Evolutionary conservation across 202 grass and related monocot genomes (phyloP), one percentile per base, ranked within the genome.

Genomic region (Digitaria exilis): DNA sequence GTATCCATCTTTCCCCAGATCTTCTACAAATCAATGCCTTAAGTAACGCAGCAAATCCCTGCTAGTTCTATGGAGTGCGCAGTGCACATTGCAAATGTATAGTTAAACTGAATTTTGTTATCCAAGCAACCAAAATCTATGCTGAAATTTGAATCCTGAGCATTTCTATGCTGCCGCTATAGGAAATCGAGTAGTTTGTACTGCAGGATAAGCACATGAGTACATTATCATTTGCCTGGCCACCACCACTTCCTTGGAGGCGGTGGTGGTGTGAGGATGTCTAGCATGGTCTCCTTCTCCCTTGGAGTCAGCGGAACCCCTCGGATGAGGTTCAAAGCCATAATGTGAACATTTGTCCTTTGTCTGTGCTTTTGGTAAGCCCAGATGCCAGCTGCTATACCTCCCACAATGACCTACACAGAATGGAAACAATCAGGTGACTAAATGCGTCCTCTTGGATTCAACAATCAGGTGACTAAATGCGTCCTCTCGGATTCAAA

Each of bases 301-400:
- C 51, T 95, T 1, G 87, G 80, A 35, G 90, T 95, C 82, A 98
- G 84, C 6, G 92, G 92, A 83, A 98, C 89, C 13, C 90, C 87
- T 73, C 96, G 72, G 35, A 98, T 57, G 0, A 95, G 90, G 52
- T 98, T 98, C 54, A 98, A 82, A 51, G 96, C 95, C 92, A 95
- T 95, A 52, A 98, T 88, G 86, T 97, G 92, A 70, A 97, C 90
- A 65, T 97, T 95, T 51, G 90, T 93, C 81, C 80, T 90, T 82
- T 88, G 86, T 83, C 90, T 90, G 72, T 94, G 90, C 75, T 84
- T 97, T 84, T 93, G 86, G 65, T 93, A 98, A 58, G 90, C 90
- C 96, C 89, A 98, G 12, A 90, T 84, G 10, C 90, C 87, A 79
- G 88, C 87, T 66, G 87, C 89, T 61, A 87, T 84, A 72, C 96